Percentiles rank a stretch among this genome's conserved stretches.
phyloP scores from a whole-genome alignment of 768 basidiomycete genomes.

The Mrakia blollopis region DNA sequence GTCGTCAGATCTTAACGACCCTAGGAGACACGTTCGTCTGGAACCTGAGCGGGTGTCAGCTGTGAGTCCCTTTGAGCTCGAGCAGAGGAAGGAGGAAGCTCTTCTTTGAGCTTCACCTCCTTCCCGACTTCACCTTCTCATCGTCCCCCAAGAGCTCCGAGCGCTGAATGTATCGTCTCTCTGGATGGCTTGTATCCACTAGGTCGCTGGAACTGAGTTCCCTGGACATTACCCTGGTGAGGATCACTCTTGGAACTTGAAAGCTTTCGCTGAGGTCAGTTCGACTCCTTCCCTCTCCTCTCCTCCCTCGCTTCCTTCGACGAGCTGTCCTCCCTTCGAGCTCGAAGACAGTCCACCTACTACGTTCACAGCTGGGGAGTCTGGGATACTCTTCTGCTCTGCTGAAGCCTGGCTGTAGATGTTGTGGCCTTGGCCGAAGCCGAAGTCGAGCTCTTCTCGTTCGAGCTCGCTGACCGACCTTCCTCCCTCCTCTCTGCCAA shows the following conservation, averaged over 20 bases:
- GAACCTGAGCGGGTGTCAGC: conserved; percentile 31
- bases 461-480: conserved; percentile 6
- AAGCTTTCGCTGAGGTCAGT: conserved; percentile 69
- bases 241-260: conserved; percentile 76
- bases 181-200: not conserved
- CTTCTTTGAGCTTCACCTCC: not conserved
- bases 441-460: not conserved
- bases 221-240: conserved; percentile 83
- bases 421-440: too few relatives aligned
- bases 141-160: too few relatives aligned
- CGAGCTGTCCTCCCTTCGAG: conserved; percentile 2
- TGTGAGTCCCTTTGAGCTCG: not conserved
- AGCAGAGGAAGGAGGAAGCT: too few relatives aligned
- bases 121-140: not conserved
- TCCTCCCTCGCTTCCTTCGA: not conserved
- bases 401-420: too few relatives aligned
- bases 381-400: too few relatives aligned
- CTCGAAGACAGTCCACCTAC: too few relatives aligned
- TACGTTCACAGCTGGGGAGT: not conserved
- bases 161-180: not conserved
- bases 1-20: conserved; percentile 21
- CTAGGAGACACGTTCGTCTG: conserved; percentile 26
- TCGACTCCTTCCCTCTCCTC: not conserved
- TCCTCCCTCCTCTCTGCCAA: conserved; percentile 31
- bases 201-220: conserved; percentile 84